Evolutionary conservation across 768 basidiomycete genomes (phyloP).

Genomic region (Scleroderma bovista): DNA sequence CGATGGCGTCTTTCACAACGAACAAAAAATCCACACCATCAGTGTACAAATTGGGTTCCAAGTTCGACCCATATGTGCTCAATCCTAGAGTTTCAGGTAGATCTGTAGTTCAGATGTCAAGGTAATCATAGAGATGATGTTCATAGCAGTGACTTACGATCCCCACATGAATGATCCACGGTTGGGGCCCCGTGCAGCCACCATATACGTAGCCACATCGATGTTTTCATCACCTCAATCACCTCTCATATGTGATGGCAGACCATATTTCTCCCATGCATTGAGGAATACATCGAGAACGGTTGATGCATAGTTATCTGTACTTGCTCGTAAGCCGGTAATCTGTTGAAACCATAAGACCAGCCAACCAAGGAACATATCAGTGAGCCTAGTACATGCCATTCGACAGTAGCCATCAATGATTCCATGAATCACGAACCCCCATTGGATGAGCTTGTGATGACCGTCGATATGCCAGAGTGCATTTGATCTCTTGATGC

Average conservation of each 20-base stretch:
- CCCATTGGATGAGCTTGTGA: slow-evolving; percentile 13
- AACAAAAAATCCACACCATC: slow-evolving; percentile 40
- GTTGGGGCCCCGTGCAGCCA: slow-evolving; percentile 19
- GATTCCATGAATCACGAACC: slow-evolving; percentile 22
- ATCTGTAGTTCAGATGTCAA: slow-evolving; percentile 14
- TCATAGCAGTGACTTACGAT: background rate
- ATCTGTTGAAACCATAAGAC: slow-evolving; percentile 8
- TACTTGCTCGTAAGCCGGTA: slow-evolving; percentile 14
- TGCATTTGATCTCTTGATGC: slow-evolving; percentile 8
- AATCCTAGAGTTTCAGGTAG: slow-evolving; percentile 38
- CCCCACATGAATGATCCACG: slow-evolving; percentile 25
- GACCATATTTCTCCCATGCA: slow-evolving; percentile 9
- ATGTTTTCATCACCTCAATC: slow-evolving; percentile 28
- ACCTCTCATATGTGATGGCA: slow-evolving; percentile 20
- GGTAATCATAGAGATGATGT: background rate
- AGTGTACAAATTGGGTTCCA: slow-evolving; percentile 30
- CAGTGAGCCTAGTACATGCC: slow-evolving; percentile 11
- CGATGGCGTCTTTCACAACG: slow-evolving; percentile 30
- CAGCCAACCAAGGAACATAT: background rate
- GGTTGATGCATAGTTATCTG: slow-evolving; percentile 22
- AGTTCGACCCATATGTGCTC: slow-evolving; percentile 18
- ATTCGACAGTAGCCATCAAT: slow-evolving; percentile 26
- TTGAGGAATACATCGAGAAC: slow-evolving; percentile 20
- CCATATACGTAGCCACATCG: slow-evolving; percentile 22
- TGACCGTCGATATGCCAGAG: slow-evolving; percentile 20